Evolutionary conservation across 805 yeast genomes (phyloP), one percentile per base, ranked within the genome.

Genomic region (Barnettozyma sucrosica): DNA sequence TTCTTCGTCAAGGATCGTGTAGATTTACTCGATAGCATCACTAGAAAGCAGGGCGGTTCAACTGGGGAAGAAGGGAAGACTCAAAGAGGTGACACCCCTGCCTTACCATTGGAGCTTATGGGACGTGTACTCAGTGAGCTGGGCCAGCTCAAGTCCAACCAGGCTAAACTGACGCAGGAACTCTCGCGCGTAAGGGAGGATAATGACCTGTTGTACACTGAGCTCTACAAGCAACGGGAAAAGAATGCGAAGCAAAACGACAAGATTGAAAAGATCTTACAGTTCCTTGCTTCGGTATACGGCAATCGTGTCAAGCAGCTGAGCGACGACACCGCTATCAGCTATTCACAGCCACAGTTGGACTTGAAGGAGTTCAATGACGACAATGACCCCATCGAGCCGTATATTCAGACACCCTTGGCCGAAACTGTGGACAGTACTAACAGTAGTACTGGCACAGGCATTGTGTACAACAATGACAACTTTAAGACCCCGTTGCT

Each of bases 171-270:
- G 18, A 78, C 89, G 5, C 93, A 89, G 56, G 98, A 93, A 61
- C 70, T 93, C 52, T 71, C 84, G 55, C 74, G 97, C 49, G 80
- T 93, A 34, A 76, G 89, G 49, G 83, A 83, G 51, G 98, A 93
- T 62, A 93, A 92, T 67, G 92, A 88, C 62, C 66, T 88, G 58
- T 67, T 93, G 40, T 93, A 99, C 99, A 83, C 84, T 51, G 98
- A 93, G 62, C 84, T 89, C 58, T 82, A 76, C 62, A 68, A 81
- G 49, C 83, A 92, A 6, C 74, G 97, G 46, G 97, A 92, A 63
- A 78, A 90, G 53, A 87, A 90, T 64, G 80, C 84, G 57, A 75
- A 82, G 30, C 98, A 93, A 63, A 81, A 92, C 36, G 92, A 86
- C 52, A 88, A 96, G 20, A 72, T 93, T 47, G 95, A 89, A 54